Evolutionary conservation across 257 asterid genomes (phyloP).

Genomic region (Thymus quinquecostatus): DNA sequence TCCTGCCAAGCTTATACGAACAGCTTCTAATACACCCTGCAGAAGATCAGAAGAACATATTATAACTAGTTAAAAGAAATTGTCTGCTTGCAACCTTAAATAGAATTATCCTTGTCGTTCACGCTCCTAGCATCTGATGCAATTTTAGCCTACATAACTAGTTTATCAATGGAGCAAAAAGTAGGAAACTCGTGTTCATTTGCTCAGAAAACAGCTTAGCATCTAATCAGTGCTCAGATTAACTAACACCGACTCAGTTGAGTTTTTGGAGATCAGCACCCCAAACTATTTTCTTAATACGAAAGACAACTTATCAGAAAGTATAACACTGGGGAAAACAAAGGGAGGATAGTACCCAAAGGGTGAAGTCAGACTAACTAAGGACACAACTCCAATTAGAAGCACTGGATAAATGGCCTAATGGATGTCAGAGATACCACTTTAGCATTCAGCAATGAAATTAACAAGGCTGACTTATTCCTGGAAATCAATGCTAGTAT

Average conservation of each 20-base stretch:
- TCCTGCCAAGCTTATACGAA: conserved; percentile 99
- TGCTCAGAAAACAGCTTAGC: neutral
- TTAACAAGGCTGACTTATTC: conserved; percentile 20
- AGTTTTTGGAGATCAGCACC: neutral
- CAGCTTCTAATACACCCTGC: conserved; percentile 99
- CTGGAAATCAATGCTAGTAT: conserved; percentile 3
- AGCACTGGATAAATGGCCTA: neutral
- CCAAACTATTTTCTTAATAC: neutral
- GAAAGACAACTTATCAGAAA: neutral
- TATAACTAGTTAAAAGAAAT: neutral
- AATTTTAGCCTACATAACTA: neutral
- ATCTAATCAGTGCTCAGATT: neutral
- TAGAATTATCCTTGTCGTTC: conserved; percentile 8
- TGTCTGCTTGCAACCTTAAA: neutral
- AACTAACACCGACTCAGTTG: neutral
- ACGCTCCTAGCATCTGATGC: conserved; percentile 8
- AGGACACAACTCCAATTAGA: neutral
- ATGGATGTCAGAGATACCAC: conserved; percentile 17
- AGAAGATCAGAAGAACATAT: conserved; percentile 30
- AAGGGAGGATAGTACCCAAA: neutral
- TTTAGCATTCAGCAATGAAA: conserved; percentile 9
- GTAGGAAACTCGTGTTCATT: neutral
- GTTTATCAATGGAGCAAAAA: conserved; percentile 16
- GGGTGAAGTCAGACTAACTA: neutral
- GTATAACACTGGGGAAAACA: neutral